Base-by-base conservation (phyloP, 352 stramenopile genomes). In the Pythium grandisporangium region DNA sequence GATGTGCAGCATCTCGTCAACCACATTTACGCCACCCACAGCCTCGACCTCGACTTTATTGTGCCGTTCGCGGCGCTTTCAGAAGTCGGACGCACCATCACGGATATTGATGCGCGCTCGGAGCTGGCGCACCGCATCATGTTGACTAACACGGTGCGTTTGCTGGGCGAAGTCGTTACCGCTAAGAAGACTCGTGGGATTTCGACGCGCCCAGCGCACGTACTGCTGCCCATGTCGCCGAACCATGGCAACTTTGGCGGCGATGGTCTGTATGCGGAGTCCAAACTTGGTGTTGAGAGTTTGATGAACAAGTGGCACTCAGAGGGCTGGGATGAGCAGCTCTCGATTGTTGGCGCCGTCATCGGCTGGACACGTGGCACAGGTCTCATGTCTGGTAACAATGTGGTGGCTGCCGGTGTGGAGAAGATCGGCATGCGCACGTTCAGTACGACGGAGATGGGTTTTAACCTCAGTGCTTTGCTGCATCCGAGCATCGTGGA, bases 311-410 rank as follows among this genome's bases (percentile, higher is more conserved):
- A 94, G 59, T 93, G 83, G 83, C 49, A 74, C 56, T 83, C 75
- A 17, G 83, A 94, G 61, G 74, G 69, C 44, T 95, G 83, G 83
- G 65, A 74, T 19, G 75, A 91, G 44, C 84, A 94, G 66, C 50
- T 95, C 21, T 87, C 71, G 37, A 67, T 94, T 24, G 70, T 86
- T 3, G 77, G 80, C 34, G 82, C 81, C 21, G 73, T 93, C 35
- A 94, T 95, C 40, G 83, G 83, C 22, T 95, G 81, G 83, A 93
- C 79, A 12, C 78, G 83, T 45, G 74, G 78, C 38, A 93, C 83
- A 0, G 81, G 76, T 12, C 70, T 95, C 19, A 95, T 95, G 83
- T 72, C 64, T 20, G 70, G 77, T n/a, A 95, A 95, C 60, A 92
- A 95, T 45, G 63, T 90, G 5, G 83, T 91, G 14, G 77, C 83